Percentiles rank a stretch among this genome's conserved stretches.
phyloP scores from a whole-genome alignment of 257 asterid species.

The Solanum chmielewskii region DNA sequence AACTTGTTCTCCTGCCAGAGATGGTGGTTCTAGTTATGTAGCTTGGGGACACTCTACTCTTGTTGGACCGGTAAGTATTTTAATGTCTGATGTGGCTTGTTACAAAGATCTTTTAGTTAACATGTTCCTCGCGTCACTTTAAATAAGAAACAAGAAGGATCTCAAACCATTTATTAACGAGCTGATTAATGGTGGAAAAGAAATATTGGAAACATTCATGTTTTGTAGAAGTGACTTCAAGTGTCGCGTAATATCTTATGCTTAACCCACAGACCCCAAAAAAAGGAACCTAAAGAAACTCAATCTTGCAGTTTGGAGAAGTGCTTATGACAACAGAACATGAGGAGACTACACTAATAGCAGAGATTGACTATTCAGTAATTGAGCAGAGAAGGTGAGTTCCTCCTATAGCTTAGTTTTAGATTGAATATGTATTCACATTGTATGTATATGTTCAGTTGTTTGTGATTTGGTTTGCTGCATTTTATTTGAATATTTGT shows the following conservation, averaged over 20 bases:
- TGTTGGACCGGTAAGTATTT: conserved; percentile 73
- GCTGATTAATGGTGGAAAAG: background rate
- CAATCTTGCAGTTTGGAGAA: conserved; percentile 73
- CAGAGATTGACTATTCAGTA: conserved; percentile 78
- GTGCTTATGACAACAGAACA: conserved; percentile 88
- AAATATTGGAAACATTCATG: background rate
- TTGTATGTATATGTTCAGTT: background rate
- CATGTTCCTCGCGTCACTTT: background rate
- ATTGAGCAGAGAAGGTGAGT: conserved; percentile 71
- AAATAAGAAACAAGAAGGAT: background rate
- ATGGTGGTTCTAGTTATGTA: conserved; percentile 53
- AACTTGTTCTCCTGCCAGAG: conserved; percentile 91
- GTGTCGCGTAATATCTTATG: background rate
- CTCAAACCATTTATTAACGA: background rate
- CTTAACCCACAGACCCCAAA: background rate
- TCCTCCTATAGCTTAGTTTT: background rate
- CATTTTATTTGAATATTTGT: background rate
- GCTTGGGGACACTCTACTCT: conserved; percentile 97
- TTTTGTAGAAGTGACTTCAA: background rate
- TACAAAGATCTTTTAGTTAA: background rate
- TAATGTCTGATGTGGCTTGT: background rate
- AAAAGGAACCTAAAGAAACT: conserved; percentile 5
- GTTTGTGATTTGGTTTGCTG: background rate
- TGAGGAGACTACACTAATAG: conserved; percentile 52
- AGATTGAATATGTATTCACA: background rate